Percentiles rank a stretch among this genome's conserved stretches.
These are phyloP conservation scores for Urostyla sp. DNA, from an alignment of 73 alveolate genomes.

Conservation along the genomic window DNA sequence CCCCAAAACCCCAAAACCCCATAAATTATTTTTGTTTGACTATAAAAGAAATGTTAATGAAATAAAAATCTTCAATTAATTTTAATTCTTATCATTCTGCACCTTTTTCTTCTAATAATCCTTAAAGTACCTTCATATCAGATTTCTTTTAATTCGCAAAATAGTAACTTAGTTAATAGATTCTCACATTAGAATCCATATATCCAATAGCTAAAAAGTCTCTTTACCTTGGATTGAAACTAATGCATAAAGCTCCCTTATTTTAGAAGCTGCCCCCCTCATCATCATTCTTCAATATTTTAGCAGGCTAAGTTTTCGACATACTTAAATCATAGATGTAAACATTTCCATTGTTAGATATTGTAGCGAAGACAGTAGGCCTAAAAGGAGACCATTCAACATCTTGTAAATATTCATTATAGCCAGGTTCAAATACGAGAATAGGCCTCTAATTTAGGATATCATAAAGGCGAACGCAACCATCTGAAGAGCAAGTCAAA, in stretches of 20 bases:
- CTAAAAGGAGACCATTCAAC: slow-evolving; percentile 79
- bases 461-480: slow-evolving; percentile 70
- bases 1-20: too few relatives aligned
- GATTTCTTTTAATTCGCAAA: slow-evolving; percentile 59
- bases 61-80: too few relatives aligned
- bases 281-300: slow-evolving; percentile 43
- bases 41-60: too few relatives aligned
- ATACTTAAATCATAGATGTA: slow-evolving; percentile 71
- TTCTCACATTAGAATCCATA: slow-evolving; percentile 50
- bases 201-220: slow-evolving; percentile 76
- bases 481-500: slow-evolving; percentile 77
- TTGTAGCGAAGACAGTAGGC: slow-evolving; percentile 86
- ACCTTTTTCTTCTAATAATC: slow-evolving; percentile 50
- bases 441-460: slow-evolving; percentile 57
- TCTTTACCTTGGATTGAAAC: slow-evolving; percentile 68
- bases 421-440: slow-evolving; percentile 70
- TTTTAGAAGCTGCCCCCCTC: slow-evolving; percentile 2
- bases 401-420: slow-evolving; percentile 64
- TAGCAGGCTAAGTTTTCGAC: slow-evolving; percentile 53
- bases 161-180: slow-evolving; percentile 59
- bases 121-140: slow-evolving; percentile 51
- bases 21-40: too few relatives aligned
- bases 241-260: background rate
- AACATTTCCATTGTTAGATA: slow-evolving; percentile 71
- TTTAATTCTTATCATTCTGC: slow-evolving; percentile 38